Base-by-base conservation (phyloP, 768 basidiomycete genomes). In the Holtermannia corniformis region DNA sequence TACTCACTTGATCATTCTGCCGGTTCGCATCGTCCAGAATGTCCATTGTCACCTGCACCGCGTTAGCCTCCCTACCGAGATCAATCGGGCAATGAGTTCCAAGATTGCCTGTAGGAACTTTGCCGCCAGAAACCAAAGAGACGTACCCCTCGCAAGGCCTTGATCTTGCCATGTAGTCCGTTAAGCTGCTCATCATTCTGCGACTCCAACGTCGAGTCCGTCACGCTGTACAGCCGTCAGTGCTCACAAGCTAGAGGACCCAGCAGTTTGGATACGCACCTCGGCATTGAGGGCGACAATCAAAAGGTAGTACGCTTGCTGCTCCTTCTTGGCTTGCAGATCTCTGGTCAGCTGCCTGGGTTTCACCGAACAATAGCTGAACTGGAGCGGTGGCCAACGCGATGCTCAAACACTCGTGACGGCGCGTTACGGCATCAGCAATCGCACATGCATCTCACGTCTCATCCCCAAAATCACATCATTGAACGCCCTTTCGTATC, bases 141-240 rank as follows among this genome's bases (percentile, higher is more conserved):
- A 63, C 70, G 22, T 48, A 70, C 71, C 41, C 63, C 65, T 50
- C 68, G 44, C 27, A 72, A 50, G 5, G 62, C 55, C 48, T 63
- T 65, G 58, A 72, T 72, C 62, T 72, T 72, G n/a, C 71, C 65
- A 57, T 70, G 71, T 26, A 72, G 50, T 3, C 57, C 55, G 19
- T 64, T 60, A 37, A 72, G 44, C 53, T 72, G 68, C 26, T 70
- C 67, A 7, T 72, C 71, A 52, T 72, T 72, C 51, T 72, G 71
- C 22, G 68, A 63, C 52, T 72, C 71, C 14, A 72, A 56, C 28
- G 71, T 72, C 52, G 65, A 65, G 44, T 72, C 71, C 28, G 64
- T 51, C 26, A 63, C 54, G 41, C 65, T 41, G 5, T 37, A 7
- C 32, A 37, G 32, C 16, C 32, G 16, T 7, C 32, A 7, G 32